Conservation (phyloP, 768 basidiomycete species). For the Cystobasidium onofrii region DNA sequence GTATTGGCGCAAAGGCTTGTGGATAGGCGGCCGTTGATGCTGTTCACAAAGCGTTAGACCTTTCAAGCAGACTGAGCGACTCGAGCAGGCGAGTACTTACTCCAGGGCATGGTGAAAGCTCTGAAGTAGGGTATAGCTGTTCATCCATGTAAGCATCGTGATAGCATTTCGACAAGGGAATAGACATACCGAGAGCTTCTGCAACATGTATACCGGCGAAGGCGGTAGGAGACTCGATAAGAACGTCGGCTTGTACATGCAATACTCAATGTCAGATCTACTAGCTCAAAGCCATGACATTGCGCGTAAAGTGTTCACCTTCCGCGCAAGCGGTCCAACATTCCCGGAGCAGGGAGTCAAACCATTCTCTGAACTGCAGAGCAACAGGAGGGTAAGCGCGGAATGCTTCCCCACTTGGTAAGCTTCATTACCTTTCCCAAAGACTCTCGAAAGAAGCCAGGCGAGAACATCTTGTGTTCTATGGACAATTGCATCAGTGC, state of each 20-base stretch:
- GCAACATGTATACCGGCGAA: constrained; percentile 97
- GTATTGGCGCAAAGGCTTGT: constrained; percentile 93
- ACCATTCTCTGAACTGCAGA: constrained; percentile 83
- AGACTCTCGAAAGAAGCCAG: constrained; percentile 84
- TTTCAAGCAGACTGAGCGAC: neutral
- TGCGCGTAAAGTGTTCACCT: constrained; percentile 42
- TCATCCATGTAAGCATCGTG: constrained; percentile 43
- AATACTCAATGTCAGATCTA: neutral
- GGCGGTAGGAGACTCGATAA: constrained; percentile 89
- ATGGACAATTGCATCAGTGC: constrained; percentile 95
- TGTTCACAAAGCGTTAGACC: neutral
- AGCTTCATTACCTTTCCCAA: constrained; percentile 59
- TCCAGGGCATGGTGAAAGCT: constrained; percentile 97
- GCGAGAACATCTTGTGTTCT: constrained; percentile 93
- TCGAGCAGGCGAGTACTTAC: constrained; percentile 46
- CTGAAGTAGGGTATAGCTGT: constrained; percentile 54
- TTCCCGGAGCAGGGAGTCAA: constrained; percentile 86
- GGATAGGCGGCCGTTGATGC: constrained; percentile 80
- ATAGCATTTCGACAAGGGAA: constrained; percentile 48
- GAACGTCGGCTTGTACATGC: constrained; percentile 55
- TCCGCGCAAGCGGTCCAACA: constrained; percentile 95
- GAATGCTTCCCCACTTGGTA: neutral
- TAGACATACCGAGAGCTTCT: constrained; percentile 58
- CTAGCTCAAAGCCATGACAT: neutral
- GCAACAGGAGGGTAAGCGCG: constrained; percentile 4